Conservation (phyloP, 1,139 yeast species). For the Hansenula sp. region DNA sequence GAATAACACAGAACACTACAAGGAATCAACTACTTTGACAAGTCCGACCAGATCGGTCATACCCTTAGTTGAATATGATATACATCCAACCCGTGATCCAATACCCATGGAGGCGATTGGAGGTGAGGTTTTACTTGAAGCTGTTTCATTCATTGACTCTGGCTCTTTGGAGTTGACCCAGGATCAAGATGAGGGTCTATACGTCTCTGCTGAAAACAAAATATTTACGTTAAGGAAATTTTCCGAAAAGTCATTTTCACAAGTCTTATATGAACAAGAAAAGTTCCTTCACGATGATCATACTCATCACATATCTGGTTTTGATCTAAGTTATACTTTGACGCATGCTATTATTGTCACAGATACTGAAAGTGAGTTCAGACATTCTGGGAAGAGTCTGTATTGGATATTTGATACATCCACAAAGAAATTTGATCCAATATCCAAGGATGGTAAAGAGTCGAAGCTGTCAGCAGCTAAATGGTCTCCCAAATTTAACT, state of each 20-base stretch:
- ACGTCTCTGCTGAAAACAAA: constrained; percentile 15
- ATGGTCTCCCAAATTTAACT: constrained; percentile 73
- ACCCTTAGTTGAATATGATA: constrained; percentile 8
- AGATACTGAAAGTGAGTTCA: constrained; percentile 47
- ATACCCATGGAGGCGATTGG: constrained; percentile 7
- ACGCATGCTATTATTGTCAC: constrained; percentile 28
- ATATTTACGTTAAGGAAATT: constrained; percentile 17
- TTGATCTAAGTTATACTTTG: constrained; percentile 25
- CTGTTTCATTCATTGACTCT: constrained; percentile 26
- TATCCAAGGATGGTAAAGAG: constrained; percentile 28
- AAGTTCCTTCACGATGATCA: constrained; percentile 22
- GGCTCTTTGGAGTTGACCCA: constrained; percentile 17
- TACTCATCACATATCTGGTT: constrained; percentile 17
- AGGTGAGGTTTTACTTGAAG: constrained; percentile 3
- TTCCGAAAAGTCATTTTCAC: constrained; percentile 23
- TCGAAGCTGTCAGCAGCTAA: constrained; percentile 45
- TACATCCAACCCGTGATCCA: constrained; percentile 11
- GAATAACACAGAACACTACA: too few species aligned
- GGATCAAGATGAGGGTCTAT: constrained; percentile 32
- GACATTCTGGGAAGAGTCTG: constrained; percentile 68
- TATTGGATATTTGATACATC: constrained; percentile 60
- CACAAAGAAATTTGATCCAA: constrained; percentile 36
- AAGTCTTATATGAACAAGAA: constrained; percentile 14
- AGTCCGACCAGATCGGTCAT: constrained; percentile 2
- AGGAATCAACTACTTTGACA: not conserved